Evolutionary conservation across 345 rosid species (phyloP).

Genomic region (Cardamine occulta): DNA sequence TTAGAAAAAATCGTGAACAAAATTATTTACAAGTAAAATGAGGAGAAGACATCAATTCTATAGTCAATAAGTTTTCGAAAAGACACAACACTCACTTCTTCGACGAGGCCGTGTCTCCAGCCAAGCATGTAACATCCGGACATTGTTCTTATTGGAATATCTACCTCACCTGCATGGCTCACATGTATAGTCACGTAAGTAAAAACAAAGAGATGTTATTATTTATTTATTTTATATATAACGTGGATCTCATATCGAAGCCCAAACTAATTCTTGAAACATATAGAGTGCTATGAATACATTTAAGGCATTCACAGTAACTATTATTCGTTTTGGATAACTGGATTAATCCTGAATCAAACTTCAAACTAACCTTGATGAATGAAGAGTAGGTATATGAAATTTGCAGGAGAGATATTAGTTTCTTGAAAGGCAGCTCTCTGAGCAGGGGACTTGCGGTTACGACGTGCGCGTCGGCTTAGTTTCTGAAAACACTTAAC

Average conservation of each 20-base stretch:
- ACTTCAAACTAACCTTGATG: slow-evolving; percentile 68
- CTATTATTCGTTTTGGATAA: not conserved
- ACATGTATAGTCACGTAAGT: not conserved
- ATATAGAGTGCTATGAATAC: no score
- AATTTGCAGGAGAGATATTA: slow-evolving; percentile 72
- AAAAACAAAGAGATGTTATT: not conserved
- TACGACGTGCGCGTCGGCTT: slow-evolving; percentile 79
- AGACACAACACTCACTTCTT: slow-evolving; percentile 59
- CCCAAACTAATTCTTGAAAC: no score
- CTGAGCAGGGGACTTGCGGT: slow-evolving; percentile 65
- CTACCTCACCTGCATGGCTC: slow-evolving; percentile 69
- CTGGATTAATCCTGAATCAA: not conserved
- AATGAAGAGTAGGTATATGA: slow-evolving; percentile 85
- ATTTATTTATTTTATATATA: no score
- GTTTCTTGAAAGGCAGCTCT: slow-evolving; percentile 91
- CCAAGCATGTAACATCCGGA: slow-evolving; percentile 95
- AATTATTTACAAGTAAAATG: not conserved
- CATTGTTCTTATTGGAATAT: slow-evolving; percentile 90
- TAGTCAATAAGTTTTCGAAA: not conserved
- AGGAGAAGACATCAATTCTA: not conserved
- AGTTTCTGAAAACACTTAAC: slow-evolving; percentile 55
- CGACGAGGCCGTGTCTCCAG: slow-evolving; percentile 87
- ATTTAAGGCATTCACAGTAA: not conserved
- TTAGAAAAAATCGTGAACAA: not conserved
- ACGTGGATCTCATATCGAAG: no score